A percentile compares a stretch with the other conserved stretches of the same genome.
Conservation (phyloP, 768 basidiomycete species). For the Termitomyces sp. region DNA sequence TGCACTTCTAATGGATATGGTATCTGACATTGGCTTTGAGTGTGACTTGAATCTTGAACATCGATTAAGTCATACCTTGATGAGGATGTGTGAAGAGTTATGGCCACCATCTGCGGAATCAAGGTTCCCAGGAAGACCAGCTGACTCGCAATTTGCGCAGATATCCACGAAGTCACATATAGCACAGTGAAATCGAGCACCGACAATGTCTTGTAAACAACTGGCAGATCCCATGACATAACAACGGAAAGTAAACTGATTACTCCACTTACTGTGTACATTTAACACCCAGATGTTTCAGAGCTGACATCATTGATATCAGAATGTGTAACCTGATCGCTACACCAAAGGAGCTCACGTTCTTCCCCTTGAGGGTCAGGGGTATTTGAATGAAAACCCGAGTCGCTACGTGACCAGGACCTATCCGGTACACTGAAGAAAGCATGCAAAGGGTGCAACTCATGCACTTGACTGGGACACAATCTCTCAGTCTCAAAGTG, state of each 20-base stretch:
- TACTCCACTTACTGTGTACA: conserved; percentile 70
- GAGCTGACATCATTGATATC: conserved; percentile 36
- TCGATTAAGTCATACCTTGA: conserved; percentile 57
- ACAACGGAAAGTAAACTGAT: not conserved
- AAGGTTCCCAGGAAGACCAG: conserved; percentile 77
- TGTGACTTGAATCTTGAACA: not conserved
- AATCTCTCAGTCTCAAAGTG: not conserved
- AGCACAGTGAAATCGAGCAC: conserved; percentile 90
- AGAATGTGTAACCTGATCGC: not conserved
- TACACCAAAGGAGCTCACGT: conserved; percentile 36
- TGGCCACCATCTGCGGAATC: conserved; percentile 76
- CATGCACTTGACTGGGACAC: conserved; percentile 70
- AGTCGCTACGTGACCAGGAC: conserved; percentile 34
- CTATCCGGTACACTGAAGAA: conserved; percentile 79
- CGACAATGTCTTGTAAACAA: conserved; percentile 85
- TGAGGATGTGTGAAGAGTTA: conserved; percentile 84
- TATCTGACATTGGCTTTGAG: conserved; percentile 47
- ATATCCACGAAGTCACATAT: conserved; percentile 83
- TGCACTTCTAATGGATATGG: conserved; percentile 73
- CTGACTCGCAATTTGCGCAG: conserved; percentile 83
- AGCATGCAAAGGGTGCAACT: conserved; percentile 84
- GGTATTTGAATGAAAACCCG: conserved; percentile 26
- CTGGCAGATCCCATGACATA: conserved; percentile 29
- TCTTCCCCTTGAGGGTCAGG: conserved; percentile 48
- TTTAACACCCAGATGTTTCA: conserved; percentile 75